Base-by-base conservation (phyloP, 2,329 filamentous ascomycete species). In the Stylonectria norvegica region DNA sequence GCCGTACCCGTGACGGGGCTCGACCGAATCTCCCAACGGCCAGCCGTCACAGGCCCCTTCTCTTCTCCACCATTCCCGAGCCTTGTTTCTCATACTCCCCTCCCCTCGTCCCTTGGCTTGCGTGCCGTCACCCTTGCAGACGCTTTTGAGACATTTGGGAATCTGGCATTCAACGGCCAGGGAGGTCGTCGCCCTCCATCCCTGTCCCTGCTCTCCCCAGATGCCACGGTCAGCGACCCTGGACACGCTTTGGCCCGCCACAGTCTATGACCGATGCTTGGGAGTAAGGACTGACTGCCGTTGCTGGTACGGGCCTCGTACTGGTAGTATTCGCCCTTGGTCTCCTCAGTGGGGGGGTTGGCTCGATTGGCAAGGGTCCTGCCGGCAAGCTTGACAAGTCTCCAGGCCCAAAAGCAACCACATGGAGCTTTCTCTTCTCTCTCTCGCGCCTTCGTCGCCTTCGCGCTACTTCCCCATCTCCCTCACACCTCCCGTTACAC, bases 151-250 rank as follows among this genome's bases (percentile, higher is more conserved):
- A 56, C 55, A 55, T 33, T 48, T 42, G 48, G 48, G 48, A 54
- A 55, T 56, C 52, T 57, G 55, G 54, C 54, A 57, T 56, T 52
- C 49, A 57, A 57, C 55, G 52, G 55, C 50, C 49, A 45, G 50
- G 42, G 49, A 44, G 48, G 43, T 36, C 35, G 20, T 22, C 34
- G 20, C 32, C 39, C 16, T 31, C 20, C 22, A 28, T 19, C 14
- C 37, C 33, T 19, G 17, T 19, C 17, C 35, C 30, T 19, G 19
- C 28, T 20, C 29, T 50, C 49, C 49, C 40, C 41, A 44, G 33
- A 50, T 54, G 41, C 32, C 41, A 47, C 33, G 18, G 37, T 29
- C 39, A 40, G 35, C 40, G 43, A 28, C 34, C 39, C 42, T 47
- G 36, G 37, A 20, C 34, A 42, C 43, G 33, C 30, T 19, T 41